Conservation (phyloP, 2,329 filamentous ascomycete species). For the Claviceps pusilla region DNA sequence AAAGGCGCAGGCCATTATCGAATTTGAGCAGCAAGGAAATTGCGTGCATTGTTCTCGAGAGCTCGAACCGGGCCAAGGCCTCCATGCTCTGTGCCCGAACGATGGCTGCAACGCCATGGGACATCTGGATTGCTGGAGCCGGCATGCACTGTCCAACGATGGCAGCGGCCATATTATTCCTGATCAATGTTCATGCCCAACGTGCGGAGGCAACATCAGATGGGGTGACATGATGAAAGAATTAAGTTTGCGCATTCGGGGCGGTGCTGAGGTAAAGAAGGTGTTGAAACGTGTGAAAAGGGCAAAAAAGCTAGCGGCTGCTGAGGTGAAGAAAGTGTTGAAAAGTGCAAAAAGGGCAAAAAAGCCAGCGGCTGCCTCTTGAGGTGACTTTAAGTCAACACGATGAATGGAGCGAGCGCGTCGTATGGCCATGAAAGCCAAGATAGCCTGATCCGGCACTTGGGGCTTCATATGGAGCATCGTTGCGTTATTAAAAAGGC, state of each 20-base stretch:
- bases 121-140: slow-evolving; percentile 45
- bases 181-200: slow-evolving; percentile 52
- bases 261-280: slow-evolving; percentile 52
- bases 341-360: slow-evolving; percentile 10
- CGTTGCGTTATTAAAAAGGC: neutral
- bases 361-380: slow-evolving; percentile 3
- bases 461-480: neutral
- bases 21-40: slow-evolving; percentile 39
- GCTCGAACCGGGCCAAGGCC: slow-evolving; percentile 31
- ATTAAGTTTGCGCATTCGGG: slow-evolving; percentile 57
- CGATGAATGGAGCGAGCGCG: neutral
- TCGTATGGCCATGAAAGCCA: neutral
- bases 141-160: slow-evolving; percentile 29
- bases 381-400: neutral
- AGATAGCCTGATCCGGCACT: neutral
- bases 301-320: slow-evolving; percentile 9
- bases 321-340: no score
- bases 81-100: slow-evolving; percentile 43
- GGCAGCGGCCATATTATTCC: slow-evolving; percentile 43
- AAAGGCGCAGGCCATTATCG: slow-evolving; percentile 38
- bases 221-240: slow-evolving; percentile 78
- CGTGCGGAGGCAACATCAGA: slow-evolving; percentile 43
- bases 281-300: slow-evolving; percentile 41
- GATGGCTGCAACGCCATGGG: slow-evolving; percentile 39
- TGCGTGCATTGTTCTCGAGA: slow-evolving; percentile 38